Conservation (phyloP, 495 filamentous ascomycete species). For the Hypoxylon lienhwacheense region DNA sequence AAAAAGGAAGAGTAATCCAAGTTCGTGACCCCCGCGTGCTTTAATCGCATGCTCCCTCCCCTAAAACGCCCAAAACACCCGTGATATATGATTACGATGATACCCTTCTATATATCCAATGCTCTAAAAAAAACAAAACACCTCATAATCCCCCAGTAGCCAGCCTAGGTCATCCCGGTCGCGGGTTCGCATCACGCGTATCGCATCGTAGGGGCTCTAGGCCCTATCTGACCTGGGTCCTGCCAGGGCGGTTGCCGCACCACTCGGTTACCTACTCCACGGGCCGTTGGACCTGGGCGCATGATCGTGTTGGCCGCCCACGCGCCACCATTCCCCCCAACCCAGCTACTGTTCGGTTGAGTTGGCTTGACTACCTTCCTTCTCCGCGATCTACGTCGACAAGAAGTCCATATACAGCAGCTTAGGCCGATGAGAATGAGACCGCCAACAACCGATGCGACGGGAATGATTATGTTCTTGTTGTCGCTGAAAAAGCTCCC, state of each 20-base stretch:
- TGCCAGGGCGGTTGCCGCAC: slow-evolving; percentile 31
- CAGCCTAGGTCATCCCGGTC: slow-evolving; percentile 26
- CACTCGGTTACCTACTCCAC: slow-evolving; percentile 4
- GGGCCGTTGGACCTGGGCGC: slow-evolving; percentile 16
- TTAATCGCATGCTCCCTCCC: slow-evolving; percentile 15
- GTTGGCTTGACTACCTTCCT: slow-evolving; percentile 28
- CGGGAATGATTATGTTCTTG: slow-evolving; percentile 74
- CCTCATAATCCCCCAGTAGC: slow-evolving; percentile 26
- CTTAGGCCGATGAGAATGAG: slow-evolving; percentile 65
- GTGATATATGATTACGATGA: slow-evolving; percentile 25
- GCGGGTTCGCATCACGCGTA: slow-evolving; percentile 27
- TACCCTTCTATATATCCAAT: too few species aligned
- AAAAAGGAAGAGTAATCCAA: slow-evolving; percentile 26
- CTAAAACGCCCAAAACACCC: slow-evolving; percentile 29
- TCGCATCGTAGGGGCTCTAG: slow-evolving; percentile 23
- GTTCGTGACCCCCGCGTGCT: slow-evolving; percentile 3
- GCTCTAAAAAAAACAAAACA: too few species aligned
- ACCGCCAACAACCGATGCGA: slow-evolving; percentile 66
- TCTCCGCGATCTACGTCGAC: slow-evolving; percentile 45
- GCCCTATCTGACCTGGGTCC: slow-evolving; percentile 14
- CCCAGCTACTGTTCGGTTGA: slow-evolving; percentile 34
- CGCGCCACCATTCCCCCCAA: slow-evolving; percentile 24
- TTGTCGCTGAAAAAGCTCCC: slow-evolving; percentile 69
- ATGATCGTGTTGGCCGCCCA: slow-evolving; percentile 8
- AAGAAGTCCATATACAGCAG: slow-evolving; percentile 61